A percentile compares a stretch with the other conserved stretches of the same genome.
These are phyloP conservation scores for Tolypocladium guangdongense DNA, from an alignment of 2,329 filamentous ascomycete species.

Conservation along the genomic window DNA sequence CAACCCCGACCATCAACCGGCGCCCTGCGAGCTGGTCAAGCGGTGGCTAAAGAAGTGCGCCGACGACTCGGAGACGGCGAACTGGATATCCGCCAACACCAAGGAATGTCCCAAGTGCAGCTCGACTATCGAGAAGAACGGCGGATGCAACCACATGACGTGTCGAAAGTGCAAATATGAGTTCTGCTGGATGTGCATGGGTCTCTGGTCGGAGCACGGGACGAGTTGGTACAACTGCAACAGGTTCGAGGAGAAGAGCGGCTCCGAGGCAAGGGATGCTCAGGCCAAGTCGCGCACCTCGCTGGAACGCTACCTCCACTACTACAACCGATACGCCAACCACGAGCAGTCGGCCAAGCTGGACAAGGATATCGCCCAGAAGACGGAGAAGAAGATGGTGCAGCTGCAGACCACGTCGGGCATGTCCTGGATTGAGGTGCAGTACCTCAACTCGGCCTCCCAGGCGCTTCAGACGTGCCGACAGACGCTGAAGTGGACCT, in stretches of 20 bases:
- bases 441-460: slow-evolving; percentile 88
- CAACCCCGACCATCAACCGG: slow-evolving; percentile 81
- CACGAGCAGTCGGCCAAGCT: slow-evolving; percentile 96
- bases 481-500: slow-evolving; percentile 99
- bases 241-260: slow-evolving; percentile 91
- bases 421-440: slow-evolving; percentile 98
- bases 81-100: slow-evolving; percentile 98
- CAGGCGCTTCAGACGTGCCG: slow-evolving; percentile 91
- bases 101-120: slow-evolving; percentile 96
- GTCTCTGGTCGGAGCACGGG: slow-evolving; percentile 94
- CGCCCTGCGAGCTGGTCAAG: slow-evolving; percentile 84
- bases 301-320: slow-evolving; percentile 92
- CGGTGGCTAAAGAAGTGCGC: slow-evolving; percentile 97
- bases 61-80: slow-evolving; percentile 95
- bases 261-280: slow-evolving; percentile 77
- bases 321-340: slow-evolving; percentile 98
- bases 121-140: slow-evolving; percentile 98
- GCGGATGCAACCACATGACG: slow-evolving; percentile 96
- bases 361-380: slow-evolving; percentile 89
- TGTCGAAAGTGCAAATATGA: slow-evolving; percentile 92
- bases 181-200: slow-evolving; percentile 99
- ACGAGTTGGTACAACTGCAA: slow-evolving; percentile 99
- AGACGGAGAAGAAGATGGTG: slow-evolving; percentile 99
- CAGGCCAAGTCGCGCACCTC: slow-evolving; percentile 86
- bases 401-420: slow-evolving; percentile 86